Conservation (phyloP, 2,329 filamentous ascomycete genomes). For the Colletotrichum graminicola region DNA sequence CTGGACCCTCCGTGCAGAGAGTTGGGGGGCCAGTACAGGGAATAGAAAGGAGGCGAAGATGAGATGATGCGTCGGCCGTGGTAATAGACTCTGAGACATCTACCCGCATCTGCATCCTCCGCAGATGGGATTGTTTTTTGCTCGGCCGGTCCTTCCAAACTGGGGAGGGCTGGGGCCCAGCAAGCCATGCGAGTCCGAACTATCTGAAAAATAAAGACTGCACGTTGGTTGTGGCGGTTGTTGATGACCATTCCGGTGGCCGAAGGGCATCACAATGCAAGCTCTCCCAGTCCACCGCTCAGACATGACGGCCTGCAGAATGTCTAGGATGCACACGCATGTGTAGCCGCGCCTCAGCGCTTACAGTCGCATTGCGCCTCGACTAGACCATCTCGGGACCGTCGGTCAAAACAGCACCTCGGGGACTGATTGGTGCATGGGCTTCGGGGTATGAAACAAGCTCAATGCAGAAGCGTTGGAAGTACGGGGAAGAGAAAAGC, state of each 20-base stretch:
- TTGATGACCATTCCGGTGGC: slow-evolving; percentile 7
- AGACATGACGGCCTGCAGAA: slow-evolving; percentile 22
- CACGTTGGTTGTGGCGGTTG: neutral
- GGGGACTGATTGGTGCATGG: slow-evolving; percentile 10
- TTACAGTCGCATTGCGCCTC: slow-evolving; percentile 42
- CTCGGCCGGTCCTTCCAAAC: slow-evolving; percentile 9
- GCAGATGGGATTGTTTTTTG: slow-evolving; percentile 19
- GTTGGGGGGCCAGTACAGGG: slow-evolving; percentile 22
- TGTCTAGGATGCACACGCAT: slow-evolving; percentile 22
- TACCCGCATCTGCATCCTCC: slow-evolving; percentile 13
- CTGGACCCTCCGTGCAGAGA: slow-evolving; percentile 29
- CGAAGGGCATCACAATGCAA: slow-evolving; percentile 6
- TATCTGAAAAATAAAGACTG: slow-evolving; percentile 20
- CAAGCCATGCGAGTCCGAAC: slow-evolving; percentile 38
- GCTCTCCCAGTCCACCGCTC: slow-evolving; percentile 23
- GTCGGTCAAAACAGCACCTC: slow-evolving; percentile 36
- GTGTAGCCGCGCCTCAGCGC: slow-evolving; percentile 51
- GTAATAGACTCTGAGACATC: slow-evolving; percentile 19
- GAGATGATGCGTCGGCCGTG: slow-evolving; percentile 25
- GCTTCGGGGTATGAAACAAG: slow-evolving; percentile 21
- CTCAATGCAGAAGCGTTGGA: slow-evolving; percentile 26
- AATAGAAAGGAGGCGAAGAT: neutral
- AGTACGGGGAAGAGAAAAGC: slow-evolving; percentile 24
- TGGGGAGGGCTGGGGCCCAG: neutral
- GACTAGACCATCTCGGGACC: slow-evolving; percentile 30